These are phyloP conservation scores for Byssochlamys sp. DNA, from an alignment of 2,329 filamentous ascomycete species.

Conservation along the genomic window DNA sequence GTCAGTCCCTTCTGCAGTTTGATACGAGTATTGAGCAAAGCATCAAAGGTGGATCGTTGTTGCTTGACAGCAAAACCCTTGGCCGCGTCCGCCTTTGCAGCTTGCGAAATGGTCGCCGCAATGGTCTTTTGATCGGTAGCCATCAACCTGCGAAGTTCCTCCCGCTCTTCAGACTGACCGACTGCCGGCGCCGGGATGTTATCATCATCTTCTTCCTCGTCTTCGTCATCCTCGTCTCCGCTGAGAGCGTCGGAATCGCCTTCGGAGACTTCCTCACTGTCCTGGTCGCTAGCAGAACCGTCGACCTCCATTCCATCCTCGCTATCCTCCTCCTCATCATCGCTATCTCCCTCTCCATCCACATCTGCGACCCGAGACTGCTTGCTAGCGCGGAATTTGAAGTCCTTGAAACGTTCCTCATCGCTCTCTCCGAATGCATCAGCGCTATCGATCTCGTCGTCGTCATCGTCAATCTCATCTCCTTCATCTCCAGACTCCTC, in stretches of 20 bases:
- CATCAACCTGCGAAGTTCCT: slow-evolving; percentile 59
- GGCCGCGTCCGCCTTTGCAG: slow-evolving; percentile 64
- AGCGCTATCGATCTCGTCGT: slow-evolving; percentile 14
- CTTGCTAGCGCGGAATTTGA: slow-evolving; percentile 14
- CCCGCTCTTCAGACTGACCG: slow-evolving; percentile 34
- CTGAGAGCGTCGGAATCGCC: slow-evolving; percentile 5
- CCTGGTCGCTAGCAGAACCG: slow-evolving; percentile 1
- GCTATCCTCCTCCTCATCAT: slow-evolving; percentile 2
- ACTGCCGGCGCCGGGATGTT: slow-evolving; percentile 16
- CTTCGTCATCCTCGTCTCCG: slow-evolving; percentile 22
- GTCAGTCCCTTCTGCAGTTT: slow-evolving; percentile 85
- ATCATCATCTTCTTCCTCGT: slow-evolving; percentile 18
- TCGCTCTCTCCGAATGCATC: slow-evolving; percentile 17
- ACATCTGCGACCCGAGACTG: slow-evolving; percentile 3
- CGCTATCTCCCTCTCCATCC: slow-evolving; percentile 1
- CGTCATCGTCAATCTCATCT: slow-evolving; percentile 19
- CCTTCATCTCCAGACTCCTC: slow-evolving; percentile 10
- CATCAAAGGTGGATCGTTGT: slow-evolving; percentile 78
- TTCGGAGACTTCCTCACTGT: slow-evolving; percentile 10
- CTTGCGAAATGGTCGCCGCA: slow-evolving; percentile 54
- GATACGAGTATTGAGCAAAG: slow-evolving; percentile 80
- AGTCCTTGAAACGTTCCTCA: slow-evolving; percentile 12
- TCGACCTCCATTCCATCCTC: slow-evolving; percentile 1
- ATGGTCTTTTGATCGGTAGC: slow-evolving; percentile 58
- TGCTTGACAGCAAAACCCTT: slow-evolving; percentile 80